Percentiles rank a stretch among this genome's conserved stretches.
These are phyloP conservation scores for Candida tibetensis DNA, from an alignment of 805 yeast species.

Conservation along the genomic window DNA sequence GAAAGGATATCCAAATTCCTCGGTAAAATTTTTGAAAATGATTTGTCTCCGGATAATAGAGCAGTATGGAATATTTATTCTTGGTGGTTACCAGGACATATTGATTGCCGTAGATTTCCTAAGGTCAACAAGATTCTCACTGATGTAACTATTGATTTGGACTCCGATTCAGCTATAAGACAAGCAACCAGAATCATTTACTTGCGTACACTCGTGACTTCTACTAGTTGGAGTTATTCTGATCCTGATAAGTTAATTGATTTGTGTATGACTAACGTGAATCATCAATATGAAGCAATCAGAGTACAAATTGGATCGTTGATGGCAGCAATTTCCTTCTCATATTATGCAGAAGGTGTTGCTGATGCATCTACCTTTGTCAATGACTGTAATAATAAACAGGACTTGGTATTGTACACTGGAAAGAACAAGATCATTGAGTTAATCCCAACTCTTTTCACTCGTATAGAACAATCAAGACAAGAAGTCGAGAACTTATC, in stretches of 20 bases:
- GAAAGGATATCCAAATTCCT: constrained; percentile 45
- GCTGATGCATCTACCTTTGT: constrained; percentile 39
- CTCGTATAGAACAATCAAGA: constrained; percentile 42
- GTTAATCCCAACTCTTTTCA: constrained; percentile 44
- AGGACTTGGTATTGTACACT: constrained; percentile 32
- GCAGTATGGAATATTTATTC: constrained; percentile 73
- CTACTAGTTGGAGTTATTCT: constrained; percentile 56
- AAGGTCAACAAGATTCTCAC: constrained; percentile 45
- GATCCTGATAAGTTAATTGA: constrained; percentile 43
- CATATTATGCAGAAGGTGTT: constrained; percentile 43
- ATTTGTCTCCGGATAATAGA: constrained; percentile 69
- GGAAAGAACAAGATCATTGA: constrained; percentile 27
- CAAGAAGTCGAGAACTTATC: constrained; percentile 32
- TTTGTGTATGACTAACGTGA: constrained; percentile 46
- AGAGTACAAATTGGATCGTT: constrained; percentile 65
- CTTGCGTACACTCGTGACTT: constrained; percentile 47
- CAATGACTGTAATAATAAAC: constrained; percentile 28
- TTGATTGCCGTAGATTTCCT: constrained; percentile 67
- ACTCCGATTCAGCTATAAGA: constrained; percentile 60
- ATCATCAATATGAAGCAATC: constrained; percentile 72
- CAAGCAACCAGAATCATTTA: constrained; percentile 61
- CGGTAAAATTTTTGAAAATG: constrained; percentile 46
- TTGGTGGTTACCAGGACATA: constrained; percentile 68
- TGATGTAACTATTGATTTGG: constrained; percentile 45
- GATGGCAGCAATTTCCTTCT: constrained; percentile 45